Evolutionary conservation across 768 basidiomycete genomes (phyloP).

Genomic region (Obba rivulosa): DNA sequence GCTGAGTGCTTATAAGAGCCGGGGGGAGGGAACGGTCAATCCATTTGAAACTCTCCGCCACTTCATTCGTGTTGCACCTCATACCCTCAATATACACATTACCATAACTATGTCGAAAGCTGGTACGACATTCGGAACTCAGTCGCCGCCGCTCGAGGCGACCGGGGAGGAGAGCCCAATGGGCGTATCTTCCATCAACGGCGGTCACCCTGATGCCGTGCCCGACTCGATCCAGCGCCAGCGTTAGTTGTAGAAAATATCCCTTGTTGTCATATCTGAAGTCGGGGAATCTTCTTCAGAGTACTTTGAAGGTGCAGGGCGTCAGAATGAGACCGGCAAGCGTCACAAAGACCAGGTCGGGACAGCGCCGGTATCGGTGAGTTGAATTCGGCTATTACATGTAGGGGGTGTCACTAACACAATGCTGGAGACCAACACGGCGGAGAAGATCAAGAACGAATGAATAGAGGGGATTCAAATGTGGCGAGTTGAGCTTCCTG

Average conservation of each 20-base stretch:
- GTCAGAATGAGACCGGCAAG: slow-evolving; percentile 1
- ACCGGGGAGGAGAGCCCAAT: slow-evolving; percentile 42
- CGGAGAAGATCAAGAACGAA: too few species aligned
- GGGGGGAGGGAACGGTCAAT: too few species aligned
- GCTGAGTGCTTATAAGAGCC: too few species aligned
- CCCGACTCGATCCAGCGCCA: slow-evolving; percentile 40
- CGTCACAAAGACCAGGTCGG: slow-evolving; percentile 2
- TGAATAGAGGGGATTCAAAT: too few species aligned
- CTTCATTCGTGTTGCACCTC: too few species aligned
- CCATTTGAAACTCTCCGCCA: too few species aligned
- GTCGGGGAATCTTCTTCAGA: background rate
- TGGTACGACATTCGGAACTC: slow-evolving; percentile 34
- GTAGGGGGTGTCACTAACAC: too few species aligned
- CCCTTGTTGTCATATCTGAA: background rate
- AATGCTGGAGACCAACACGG: too few species aligned
- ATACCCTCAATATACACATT: too few species aligned
- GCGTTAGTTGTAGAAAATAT: slow-evolving; percentile 22
- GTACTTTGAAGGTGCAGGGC: background rate
- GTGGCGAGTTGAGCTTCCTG: too few species aligned
- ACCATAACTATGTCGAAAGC: slow-evolving; percentile 4
- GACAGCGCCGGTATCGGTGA: slow-evolving; percentile 1
- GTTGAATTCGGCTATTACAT: background rate
- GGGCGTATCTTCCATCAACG: slow-evolving; percentile 39
- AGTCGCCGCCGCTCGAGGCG: slow-evolving; percentile 52
- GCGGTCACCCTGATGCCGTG: slow-evolving; percentile 28